These are phyloP conservation scores for Bonia amplexicaulis DNA, from an alignment of 176 grass and related monocot species.

Conservation along the genomic window DNA sequence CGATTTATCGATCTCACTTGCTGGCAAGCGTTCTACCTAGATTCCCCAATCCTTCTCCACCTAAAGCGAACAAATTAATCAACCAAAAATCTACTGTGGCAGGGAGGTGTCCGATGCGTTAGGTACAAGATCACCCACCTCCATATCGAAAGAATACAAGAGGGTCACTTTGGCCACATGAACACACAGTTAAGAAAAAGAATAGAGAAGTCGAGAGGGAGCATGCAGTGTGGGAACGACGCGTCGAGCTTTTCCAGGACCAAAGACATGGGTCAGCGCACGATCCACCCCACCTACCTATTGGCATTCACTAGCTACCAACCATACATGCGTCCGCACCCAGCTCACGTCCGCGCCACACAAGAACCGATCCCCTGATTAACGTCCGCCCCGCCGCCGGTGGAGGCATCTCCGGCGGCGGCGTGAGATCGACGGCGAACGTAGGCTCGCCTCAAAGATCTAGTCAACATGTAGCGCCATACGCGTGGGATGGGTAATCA, in stretches of 20 bases:
- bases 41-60: background rate
- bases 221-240: background rate
- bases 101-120: background rate
- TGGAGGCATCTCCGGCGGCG: background rate
- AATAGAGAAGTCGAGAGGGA: too few relatives aligned
- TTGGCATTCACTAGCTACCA: background rate
- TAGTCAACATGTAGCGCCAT: background rate
- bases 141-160: background rate
- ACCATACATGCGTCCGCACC: background rate
- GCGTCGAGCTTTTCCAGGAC: background rate
- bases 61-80: background rate
- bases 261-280: background rate
- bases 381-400: background rate
- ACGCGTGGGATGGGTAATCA: background rate
- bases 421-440: background rate
- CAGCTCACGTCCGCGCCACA: background rate
- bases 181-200: too few relatives aligned
- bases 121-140: background rate
- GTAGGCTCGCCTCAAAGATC: background rate
- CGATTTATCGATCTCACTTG: background rate
- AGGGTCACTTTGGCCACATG: background rate
- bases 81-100: background rate
- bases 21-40: background rate
- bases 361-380: background rate
- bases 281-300: background rate